phyloP scores from a whole-genome alignment of 345 rosid species.

The Ceriops decandra region DNA sequence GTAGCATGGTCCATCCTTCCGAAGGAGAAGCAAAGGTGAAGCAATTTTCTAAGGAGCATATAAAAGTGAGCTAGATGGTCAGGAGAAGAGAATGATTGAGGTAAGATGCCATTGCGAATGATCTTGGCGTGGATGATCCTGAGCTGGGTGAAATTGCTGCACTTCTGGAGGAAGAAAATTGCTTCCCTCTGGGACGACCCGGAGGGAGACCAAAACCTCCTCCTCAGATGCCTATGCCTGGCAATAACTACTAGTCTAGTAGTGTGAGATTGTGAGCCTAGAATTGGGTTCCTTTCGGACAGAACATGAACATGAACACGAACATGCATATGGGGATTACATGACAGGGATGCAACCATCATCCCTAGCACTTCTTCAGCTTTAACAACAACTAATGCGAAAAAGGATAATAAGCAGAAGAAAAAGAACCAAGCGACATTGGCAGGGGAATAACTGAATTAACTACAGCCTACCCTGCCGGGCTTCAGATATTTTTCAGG shows the following conservation, averaged over 20 bases:
- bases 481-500: too few relatives aligned
- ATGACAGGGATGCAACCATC: constrained; percentile 38
- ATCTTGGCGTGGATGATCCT: constrained; percentile 56
- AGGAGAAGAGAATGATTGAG: constrained; percentile 13
- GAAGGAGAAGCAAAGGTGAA: constrained; percentile 42
- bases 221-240: background rate
- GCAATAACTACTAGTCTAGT: too few relatives aligned
- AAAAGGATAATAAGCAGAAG: too few relatives aligned
- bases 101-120: constrained; percentile 42
- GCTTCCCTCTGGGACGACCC: constrained; percentile 24
- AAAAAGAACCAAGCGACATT: too few relatives aligned
- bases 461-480: too few relatives aligned
- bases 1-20: constrained; percentile 47
- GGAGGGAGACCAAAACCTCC: constrained; percentile 27
- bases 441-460: too few relatives aligned
- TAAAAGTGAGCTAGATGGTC: constrained; percentile 16
- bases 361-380: background rate
- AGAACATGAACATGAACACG: constrained; percentile 18
- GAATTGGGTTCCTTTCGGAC: constrained; percentile 9
- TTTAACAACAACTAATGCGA: too few relatives aligned
- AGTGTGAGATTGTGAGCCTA: background rate
- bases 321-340: background rate
- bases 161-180: constrained; percentile 35
- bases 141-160: constrained; percentile 46
- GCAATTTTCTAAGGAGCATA: constrained; percentile 52